Percentiles rank a stretch among this genome's conserved stretches.
Conservation (phyloP, 225 moss, liverwort and hornwort genomes). For the Antitrichia curtipendula region DNA sequence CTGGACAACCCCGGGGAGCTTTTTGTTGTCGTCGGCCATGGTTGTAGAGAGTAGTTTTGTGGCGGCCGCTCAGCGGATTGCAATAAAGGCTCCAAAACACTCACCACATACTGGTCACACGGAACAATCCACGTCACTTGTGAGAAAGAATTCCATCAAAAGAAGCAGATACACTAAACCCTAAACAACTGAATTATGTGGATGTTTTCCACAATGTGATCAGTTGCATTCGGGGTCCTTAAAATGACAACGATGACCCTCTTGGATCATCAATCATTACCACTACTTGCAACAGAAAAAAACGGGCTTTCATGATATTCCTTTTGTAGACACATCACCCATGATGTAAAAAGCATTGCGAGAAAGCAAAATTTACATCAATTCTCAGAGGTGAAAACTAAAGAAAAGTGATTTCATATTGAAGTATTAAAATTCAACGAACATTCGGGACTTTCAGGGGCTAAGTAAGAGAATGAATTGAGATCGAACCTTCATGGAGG, state of each 20-base stretch:
- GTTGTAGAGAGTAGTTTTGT: constrained; percentile 11
- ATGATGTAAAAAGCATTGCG: not conserved
- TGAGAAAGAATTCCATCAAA: not conserved
- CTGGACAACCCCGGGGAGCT: not conserved
- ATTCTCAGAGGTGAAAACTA: not conserved
- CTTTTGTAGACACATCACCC: not conserved
- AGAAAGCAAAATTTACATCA: not conserved
- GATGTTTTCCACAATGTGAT: not conserved
- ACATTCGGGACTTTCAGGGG: not conserved
- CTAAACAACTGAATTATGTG: not conserved
- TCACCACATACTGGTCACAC: constrained; percentile 17
- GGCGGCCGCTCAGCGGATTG: constrained; percentile 11
- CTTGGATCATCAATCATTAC: not conserved
- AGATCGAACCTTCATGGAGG: constrained; percentile 35
- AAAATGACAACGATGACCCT: not conserved
- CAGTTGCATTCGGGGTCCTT: not conserved
- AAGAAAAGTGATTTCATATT: not conserved
- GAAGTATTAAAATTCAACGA: not conserved
- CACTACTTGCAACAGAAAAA: not conserved
- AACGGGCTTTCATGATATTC: not conserved
- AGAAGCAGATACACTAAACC: not conserved
- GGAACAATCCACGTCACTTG: not conserved
- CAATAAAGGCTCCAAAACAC: constrained; percentile 28
- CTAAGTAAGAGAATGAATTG: not conserved
- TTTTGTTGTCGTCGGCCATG: not conserved